Evolutionary conservation across 164 flowering plant genomes (phyloP), one percentile per base, ranked within the genome.

Genomic region (Berberis thunbergii): DNA sequence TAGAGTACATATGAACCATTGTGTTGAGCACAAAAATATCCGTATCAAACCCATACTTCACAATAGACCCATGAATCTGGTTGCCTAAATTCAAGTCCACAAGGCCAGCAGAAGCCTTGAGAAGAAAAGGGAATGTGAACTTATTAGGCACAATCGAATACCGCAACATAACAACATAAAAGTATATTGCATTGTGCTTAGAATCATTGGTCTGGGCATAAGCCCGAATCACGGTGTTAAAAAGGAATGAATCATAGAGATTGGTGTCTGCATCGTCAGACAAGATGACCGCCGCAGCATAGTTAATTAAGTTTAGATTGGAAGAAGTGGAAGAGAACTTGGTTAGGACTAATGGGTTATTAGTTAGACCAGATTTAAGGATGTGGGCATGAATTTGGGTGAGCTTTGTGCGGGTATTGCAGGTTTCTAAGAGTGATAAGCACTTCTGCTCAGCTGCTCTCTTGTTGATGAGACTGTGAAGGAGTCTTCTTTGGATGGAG

Each of bases 151-250:
- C 8, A 59, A 82, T 49, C 8, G 86, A 79, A 54, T 57, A 9
- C 13, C 42, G 57, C 39, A 86, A 64, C 89, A 84, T 76, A 57
- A 75, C 69, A 13, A 70, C 49, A 61, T 82, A 84, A 61, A 73
- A 74, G 3, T 60, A 71, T 45, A 84, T 60, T 38, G 91, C 78
- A 48, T 59, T 66, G 38, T 49, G 59, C 49, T 63, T 41, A 3
- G 83, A 79, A 1, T 45, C 57, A 9, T 69, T 56, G 1, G 69
- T 61, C 60, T 72, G 81, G 49, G 72, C 69, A 60, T 75, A 68
- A n/a, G 80, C 84, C 76, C 89, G 69, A 65, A 83, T 80, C 72
- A 86, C 74, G 44, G 79, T 77, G 57, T 84, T 86, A 75, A 70
- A 81, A 72, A 80, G 72, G 75, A 84, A 86, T 0, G 80, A 73